Conservation (phyloP, 768 basidiomycete species). For the Coprinellus aureogranulatus region DNA sequence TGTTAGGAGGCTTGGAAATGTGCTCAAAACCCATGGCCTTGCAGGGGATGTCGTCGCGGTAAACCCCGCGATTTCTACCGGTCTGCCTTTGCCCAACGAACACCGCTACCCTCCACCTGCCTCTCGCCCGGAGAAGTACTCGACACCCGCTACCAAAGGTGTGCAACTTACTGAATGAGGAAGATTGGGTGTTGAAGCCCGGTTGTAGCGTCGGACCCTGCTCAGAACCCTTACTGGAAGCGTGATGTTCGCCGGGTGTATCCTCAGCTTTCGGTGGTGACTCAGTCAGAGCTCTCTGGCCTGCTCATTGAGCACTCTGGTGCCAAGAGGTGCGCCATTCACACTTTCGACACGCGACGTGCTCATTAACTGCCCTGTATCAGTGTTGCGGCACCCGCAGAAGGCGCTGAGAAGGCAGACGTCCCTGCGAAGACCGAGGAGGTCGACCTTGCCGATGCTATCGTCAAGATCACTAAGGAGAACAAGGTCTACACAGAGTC, state of each 20-base stretch:
- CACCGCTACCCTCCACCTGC: conserved; percentile 85
- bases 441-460: conserved; percentile 67
- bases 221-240: conserved; percentile 94
- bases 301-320: conserved; percentile 80
- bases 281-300: conserved; percentile 76
- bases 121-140: conserved; percentile 86
- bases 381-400: conserved; percentile 56
- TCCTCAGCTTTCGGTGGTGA: conserved; percentile 87
- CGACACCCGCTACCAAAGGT: conserved; percentile 89
- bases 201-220: conserved; percentile 78
- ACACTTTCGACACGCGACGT: not conserved
- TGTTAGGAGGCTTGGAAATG: not conserved
- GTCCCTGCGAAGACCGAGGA: conserved; percentile 46
- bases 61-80: conserved; percentile 88
- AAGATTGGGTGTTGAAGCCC: not conserved
- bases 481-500: conserved; percentile 59
- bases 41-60: conserved; percentile 80
- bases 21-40: conserved; percentile 5
- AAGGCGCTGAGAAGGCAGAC: conserved; percentile 36
- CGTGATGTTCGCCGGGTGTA: conserved; percentile 91
- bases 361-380: not conserved
- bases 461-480: conserved; percentile 57
- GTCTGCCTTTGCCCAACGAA: conserved; percentile 71
- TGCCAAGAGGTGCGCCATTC: conserved; percentile 54
- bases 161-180: conserved; percentile 5